Conservation (phyloP, 2,329 filamentous ascomycete species). For the Paramyrothecium roridum region DNA sequence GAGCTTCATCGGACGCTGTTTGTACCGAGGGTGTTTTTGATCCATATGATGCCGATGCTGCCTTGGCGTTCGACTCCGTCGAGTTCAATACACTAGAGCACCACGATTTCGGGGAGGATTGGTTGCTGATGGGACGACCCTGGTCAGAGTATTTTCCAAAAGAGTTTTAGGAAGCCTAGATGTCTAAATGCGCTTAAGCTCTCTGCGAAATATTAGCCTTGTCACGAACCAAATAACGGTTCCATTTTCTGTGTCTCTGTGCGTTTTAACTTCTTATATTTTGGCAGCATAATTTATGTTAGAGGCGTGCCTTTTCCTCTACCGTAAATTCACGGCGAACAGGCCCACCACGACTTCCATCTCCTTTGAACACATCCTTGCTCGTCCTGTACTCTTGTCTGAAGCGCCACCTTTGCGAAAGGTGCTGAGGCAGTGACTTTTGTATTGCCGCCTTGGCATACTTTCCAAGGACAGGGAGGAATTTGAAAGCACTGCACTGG, state of each 20-base stretch:
- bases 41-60: neutral
- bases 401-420: constrained; percentile 8
- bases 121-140: neutral
- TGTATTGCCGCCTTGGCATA: constrained; percentile 8
- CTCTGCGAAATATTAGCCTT: too few relatives aligned
- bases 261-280: too few relatives aligned
- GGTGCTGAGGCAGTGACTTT: constrained; percentile 1
- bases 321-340: neutral
- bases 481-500: constrained; percentile 8
- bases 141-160: neutral
- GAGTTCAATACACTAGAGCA: neutral
- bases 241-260: too few relatives aligned
- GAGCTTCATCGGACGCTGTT: neutral
- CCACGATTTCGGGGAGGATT: neutral
- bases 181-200: neutral
- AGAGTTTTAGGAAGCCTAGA: neutral
- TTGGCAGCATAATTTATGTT: too few relatives aligned
- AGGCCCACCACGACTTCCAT: constrained; percentile 13
- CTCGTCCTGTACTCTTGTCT: constrained; percentile 9
- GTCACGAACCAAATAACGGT: too few relatives aligned
- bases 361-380: constrained; percentile 8
- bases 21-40: neutral
- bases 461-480: constrained; percentile 11
- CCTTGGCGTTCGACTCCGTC: neutral
- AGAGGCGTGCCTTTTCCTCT: neutral